Conservation (phyloP, 768 basidiomycete species). For the Pulveroboletus ravenelii region DNA sequence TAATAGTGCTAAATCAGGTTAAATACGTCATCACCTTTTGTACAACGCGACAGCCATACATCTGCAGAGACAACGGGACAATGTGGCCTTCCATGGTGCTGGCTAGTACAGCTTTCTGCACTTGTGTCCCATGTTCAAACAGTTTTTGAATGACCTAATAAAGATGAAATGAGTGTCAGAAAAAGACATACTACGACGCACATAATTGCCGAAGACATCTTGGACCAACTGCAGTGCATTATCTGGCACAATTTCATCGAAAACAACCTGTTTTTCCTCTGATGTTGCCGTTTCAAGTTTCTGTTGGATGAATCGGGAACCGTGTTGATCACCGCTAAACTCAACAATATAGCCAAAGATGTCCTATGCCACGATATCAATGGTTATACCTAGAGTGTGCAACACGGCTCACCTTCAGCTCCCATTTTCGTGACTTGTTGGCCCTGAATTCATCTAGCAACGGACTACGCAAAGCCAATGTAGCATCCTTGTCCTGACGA, state of each 20-base stretch:
- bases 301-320: slow-evolving; percentile 96
- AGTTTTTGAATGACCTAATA: slow-evolving; percentile 86
- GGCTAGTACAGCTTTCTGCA: slow-evolving; percentile 68
- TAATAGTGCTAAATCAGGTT: not conserved
- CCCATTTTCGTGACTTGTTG: slow-evolving; percentile 78
- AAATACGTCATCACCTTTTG: slow-evolving; percentile 62
- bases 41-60: slow-evolving; percentile 95
- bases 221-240: slow-evolving; percentile 74
- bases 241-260: slow-evolving; percentile 81
- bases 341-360: slow-evolving; percentile 82
- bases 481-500: slow-evolving; percentile 38
- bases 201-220: slow-evolving; percentile 97
- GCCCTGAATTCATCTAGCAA: slow-evolving; percentile 82
- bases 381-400: not conserved
- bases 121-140: slow-evolving; percentile 78
- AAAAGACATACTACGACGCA: slow-evolving; percentile 34
- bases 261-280: slow-evolving; percentile 76
- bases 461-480: slow-evolving; percentile 54
- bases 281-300: slow-evolving; percentile 71
- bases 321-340: slow-evolving; percentile 92
- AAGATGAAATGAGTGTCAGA: slow-evolving; percentile 5
- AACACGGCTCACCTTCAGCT: slow-evolving; percentile 54
- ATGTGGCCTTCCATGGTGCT: slow-evolving; percentile 75
- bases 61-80: slow-evolving; percentile 73
- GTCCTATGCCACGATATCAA: slow-evolving; percentile 49